These are phyloP conservation scores for Peterozyma toletana DNA, from an alignment of 805 yeast species.

Conservation along the genomic window DNA sequence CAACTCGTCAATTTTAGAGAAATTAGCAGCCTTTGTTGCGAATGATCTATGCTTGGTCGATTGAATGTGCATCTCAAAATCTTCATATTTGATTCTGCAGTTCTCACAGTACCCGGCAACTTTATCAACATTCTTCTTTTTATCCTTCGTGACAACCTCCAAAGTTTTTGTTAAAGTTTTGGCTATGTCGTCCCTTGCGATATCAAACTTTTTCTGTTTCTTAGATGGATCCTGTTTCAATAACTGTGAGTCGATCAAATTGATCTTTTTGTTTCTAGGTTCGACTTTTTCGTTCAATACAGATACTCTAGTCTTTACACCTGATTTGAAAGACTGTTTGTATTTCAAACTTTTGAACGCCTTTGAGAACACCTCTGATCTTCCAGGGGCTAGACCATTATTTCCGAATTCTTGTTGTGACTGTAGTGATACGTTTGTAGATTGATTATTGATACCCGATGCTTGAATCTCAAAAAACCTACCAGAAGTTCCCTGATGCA, in stretches of 20 bases:
- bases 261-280: slow-evolving; percentile 29
- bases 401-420: slow-evolving; percentile 18
- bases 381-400: slow-evolving; percentile 57
- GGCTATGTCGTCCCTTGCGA: background rate
- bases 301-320: too few relatives aligned
- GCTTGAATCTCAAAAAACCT: slow-evolving; percentile 52
- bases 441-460: slow-evolving; percentile 41
- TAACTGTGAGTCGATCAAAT: background rate
- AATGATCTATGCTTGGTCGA: slow-evolving; percentile 70
- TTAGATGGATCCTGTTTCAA: background rate
- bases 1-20: slow-evolving; percentile 68
- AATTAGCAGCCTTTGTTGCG: slow-evolving; percentile 66
- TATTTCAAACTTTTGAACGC: slow-evolving; percentile 33
- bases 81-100: slow-evolving; percentile 77
- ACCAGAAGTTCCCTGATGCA: background rate
- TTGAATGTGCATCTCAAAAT: slow-evolving; percentile 67
- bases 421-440: slow-evolving; percentile 17
- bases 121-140: slow-evolving; percentile 14
- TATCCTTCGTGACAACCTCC: slow-evolving; percentile 14
- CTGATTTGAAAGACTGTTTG: too few relatives aligned
- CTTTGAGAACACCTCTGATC: slow-evolving; percentile 48
- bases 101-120: slow-evolving; percentile 88
- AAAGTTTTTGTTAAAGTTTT: background rate
- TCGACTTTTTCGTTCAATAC: too few relatives aligned
- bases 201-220: slow-evolving; percentile 4